Conservation (phyloP, 352 stramenopile species). For the Globisporangium cylindrosporum region DNA sequence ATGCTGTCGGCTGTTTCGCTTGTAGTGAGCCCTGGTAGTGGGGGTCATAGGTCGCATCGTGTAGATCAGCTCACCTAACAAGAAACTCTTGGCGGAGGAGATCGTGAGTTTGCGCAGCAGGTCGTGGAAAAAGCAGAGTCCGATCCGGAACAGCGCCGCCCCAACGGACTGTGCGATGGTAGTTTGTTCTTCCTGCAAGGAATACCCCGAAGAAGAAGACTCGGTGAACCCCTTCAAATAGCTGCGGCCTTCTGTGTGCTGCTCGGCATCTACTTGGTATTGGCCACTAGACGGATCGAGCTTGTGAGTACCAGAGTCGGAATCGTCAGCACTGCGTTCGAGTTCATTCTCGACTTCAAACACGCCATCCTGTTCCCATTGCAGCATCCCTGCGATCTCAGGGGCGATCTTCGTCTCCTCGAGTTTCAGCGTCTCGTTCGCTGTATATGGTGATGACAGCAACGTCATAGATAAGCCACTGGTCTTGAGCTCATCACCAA, state of each 20-base stretch:
- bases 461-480: neutral
- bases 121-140: slow-evolving; percentile 48
- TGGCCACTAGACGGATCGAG: neutral
- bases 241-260: neutral
- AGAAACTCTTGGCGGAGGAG: slow-evolving; percentile 34
- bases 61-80: slow-evolving; percentile 32
- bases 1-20: neutral
- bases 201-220: slow-evolving; percentile 3
- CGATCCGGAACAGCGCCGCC: slow-evolving; percentile 24
- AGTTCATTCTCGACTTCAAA: slow-evolving; percentile 60
- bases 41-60: neutral
- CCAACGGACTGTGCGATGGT: slow-evolving; percentile 17
- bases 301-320: neutral
- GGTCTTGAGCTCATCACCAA: neutral
- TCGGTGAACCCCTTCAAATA: slow-evolving; percentile 1
- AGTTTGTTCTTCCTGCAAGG: slow-evolving; percentile 2
- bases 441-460: neutral
- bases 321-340: slow-evolving; percentile 1
- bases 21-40: neutral
- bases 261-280: neutral
- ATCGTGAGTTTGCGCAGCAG: slow-evolving; percentile 51
- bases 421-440: neutral
- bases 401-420: neutral
- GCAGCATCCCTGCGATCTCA: slow-evolving; percentile 25
- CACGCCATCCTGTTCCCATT: slow-evolving; percentile 43